Conservation (phyloP, 495 filamentous ascomycete species). For the Lentithecium fluviatile region DNA sequence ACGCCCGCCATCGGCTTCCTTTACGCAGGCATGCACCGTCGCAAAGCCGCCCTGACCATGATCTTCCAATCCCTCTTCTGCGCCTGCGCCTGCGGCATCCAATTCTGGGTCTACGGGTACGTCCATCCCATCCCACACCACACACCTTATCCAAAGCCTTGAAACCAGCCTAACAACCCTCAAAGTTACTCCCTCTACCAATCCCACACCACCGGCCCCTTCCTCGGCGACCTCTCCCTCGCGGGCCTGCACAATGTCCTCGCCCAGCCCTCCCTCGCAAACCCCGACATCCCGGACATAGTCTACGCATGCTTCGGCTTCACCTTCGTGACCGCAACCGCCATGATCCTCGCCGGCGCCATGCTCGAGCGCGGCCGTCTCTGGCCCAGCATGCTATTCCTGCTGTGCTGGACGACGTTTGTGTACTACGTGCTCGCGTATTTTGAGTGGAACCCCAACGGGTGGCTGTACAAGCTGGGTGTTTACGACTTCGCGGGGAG, state of each 20-base stretch:
- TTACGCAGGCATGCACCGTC: constrained; percentile 34
- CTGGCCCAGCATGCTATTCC: constrained; percentile 28
- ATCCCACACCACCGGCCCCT: constrained; percentile 30
- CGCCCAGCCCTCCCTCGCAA: constrained; percentile 31
- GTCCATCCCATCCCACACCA: too few species aligned
- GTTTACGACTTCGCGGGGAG: constrained; percentile 94
- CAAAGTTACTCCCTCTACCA: constrained; percentile 34
- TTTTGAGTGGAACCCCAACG: constrained; percentile 34
- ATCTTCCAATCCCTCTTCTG: constrained; percentile 39
- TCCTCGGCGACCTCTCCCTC: constrained; percentile 34
- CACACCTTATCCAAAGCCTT: too few species aligned
- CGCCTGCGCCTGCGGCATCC: constrained; percentile 33
- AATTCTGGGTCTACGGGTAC: constrained; percentile 39
- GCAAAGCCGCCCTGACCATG: constrained; percentile 35
- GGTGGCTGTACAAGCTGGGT: constrained; percentile 59
- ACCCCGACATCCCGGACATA: constrained; percentile 36
- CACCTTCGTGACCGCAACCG: constrained; percentile 34
- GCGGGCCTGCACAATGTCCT: constrained; percentile 32
- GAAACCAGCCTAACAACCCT: too few species aligned
- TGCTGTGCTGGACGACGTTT: constrained; percentile 35
- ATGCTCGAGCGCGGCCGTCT: constrained; percentile 35
- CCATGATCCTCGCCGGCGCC: constrained; percentile 35
- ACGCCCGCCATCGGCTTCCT: constrained; percentile 37
- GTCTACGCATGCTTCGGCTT: constrained; percentile 34
- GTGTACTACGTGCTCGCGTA: constrained; percentile 35